These are phyloP conservation scores for Colletotrichum euphorbiae DNA, from an alignment of 2,329 filamentous ascomycete genomes.

Conservation along the genomic window DNA sequence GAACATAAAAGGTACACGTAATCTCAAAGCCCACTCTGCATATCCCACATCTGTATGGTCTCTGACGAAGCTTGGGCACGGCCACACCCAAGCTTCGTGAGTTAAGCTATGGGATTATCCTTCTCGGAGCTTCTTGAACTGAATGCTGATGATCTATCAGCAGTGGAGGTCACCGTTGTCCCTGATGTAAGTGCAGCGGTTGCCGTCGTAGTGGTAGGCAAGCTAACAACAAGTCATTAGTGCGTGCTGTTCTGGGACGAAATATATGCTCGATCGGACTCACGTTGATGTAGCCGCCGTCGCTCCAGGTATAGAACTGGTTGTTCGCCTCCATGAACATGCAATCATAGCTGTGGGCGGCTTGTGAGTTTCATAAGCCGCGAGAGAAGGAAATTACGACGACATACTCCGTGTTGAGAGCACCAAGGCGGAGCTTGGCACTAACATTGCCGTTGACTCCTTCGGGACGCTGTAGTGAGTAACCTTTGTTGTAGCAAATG, in stretches of 20 bases:
- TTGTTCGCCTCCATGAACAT: slow-evolving; percentile 40
- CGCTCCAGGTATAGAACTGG: slow-evolving; percentile 36
- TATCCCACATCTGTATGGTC: no score
- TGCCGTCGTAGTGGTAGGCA: slow-evolving; percentile 17
- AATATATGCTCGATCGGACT: background rate
- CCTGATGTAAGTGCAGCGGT: slow-evolving; percentile 14
- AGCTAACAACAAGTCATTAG: background rate
- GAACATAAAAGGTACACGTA: no score
- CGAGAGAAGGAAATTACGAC: background rate
- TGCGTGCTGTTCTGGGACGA: no score
- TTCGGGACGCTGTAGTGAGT: slow-evolving; percentile 27
- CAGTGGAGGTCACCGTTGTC: slow-evolving; percentile 25
- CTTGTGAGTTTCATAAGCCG: no score
- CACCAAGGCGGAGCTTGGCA: slow-evolving; percentile 32
- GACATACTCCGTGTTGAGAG: slow-evolving; percentile 41
- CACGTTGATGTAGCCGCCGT: slow-evolving; percentile 41
- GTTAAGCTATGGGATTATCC: no score
- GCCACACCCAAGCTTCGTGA: no score
- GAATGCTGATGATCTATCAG: background rate
- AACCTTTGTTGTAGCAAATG: slow-evolving; percentile 42
- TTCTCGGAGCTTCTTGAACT: no score
- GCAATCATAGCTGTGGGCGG: slow-evolving; percentile 29
- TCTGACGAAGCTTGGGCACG: no score
- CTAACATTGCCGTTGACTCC: slow-evolving; percentile 23
- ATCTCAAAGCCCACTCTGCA: no score